Conservation (phyloP, 768 basidiomycete genomes). For the Calocera cornea region DNA sequence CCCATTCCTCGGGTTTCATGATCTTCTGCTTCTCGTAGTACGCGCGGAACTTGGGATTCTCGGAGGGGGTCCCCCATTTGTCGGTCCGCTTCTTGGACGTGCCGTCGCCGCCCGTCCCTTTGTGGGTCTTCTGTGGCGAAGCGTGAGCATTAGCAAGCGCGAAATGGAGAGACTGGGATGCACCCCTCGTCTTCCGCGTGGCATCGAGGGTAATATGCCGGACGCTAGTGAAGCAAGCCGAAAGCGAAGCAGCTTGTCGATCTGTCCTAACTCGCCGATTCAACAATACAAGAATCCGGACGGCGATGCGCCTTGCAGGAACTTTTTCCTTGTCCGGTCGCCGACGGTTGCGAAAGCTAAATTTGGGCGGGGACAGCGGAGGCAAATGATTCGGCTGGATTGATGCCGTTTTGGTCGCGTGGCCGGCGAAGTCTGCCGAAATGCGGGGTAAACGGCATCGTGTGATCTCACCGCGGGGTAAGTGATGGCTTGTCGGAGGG, state of each 20-base stretch:
- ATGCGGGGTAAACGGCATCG: neutral
- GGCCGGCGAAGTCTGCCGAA: neutral
- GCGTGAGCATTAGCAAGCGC: neutral
- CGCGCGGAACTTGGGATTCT: constrained; percentile 28
- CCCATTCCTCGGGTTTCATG: constrained; percentile 61
- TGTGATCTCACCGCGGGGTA: neutral
- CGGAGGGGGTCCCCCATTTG: constrained; percentile 14
- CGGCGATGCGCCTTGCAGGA: neutral
- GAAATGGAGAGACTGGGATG: neutral
- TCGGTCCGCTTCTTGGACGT: neutral
- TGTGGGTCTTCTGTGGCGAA: neutral
- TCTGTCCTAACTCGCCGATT: neutral
- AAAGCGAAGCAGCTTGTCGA: neutral
- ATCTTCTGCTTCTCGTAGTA: constrained; percentile 52
- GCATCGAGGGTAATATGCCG: neutral
- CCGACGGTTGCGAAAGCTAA: neutral
- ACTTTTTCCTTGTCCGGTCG: neutral
- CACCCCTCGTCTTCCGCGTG: neutral
- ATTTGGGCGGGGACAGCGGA: neutral
- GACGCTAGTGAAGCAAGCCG: neutral
- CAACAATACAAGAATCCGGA: neutral
- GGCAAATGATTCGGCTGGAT: no score
- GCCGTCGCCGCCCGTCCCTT: neutral
- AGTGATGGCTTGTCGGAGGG: neutral
- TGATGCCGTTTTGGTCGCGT: neutral